A percentile compares a stretch with the other conserved stretches of the same genome.
These are phyloP conservation scores for Blastocystis sp. DNA, from an alignment of 352 stramenopile species.

Conservation along the genomic window DNA sequence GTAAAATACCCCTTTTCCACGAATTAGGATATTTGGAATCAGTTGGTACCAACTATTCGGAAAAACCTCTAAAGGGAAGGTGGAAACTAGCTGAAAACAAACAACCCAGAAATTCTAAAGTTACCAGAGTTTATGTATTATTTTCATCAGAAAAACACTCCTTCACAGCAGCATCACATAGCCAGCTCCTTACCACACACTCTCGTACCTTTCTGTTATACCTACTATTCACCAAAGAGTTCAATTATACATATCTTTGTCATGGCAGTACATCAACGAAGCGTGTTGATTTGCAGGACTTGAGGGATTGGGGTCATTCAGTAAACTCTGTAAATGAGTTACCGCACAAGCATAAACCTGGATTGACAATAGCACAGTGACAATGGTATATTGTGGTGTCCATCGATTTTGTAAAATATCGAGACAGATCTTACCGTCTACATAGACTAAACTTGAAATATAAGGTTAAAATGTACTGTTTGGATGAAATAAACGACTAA, in stretches of 20 bases:
- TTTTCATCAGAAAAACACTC: background rate
- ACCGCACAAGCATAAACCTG: conserved; percentile 61
- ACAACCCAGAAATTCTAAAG: background rate
- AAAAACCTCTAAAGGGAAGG: background rate
- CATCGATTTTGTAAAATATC: conserved; percentile 99
- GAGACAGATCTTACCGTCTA: conserved; percentile 84
- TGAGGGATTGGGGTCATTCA: conserved; percentile 32
- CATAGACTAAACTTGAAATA: conserved; percentile 71
- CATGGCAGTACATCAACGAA: conserved; percentile 90
- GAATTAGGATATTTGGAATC: background rate
- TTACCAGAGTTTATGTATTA: background rate
- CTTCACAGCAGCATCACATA: background rate
- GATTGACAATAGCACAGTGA: conserved; percentile 95
- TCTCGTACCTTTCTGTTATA: conserved; percentile 96
- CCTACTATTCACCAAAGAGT: conserved; percentile 16
- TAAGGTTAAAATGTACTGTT: conserved; percentile 72
- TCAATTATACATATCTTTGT: conserved; percentile 77
- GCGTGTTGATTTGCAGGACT: conserved; percentile 92
- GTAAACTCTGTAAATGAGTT: background rate
- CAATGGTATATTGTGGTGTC: conserved; percentile 99
- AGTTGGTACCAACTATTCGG: background rate
- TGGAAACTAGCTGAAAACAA: background rate
- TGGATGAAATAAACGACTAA: conserved; percentile 98
- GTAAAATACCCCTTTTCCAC: background rate
- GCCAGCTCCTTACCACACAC: conserved; percentile 90